Percentiles rank a stretch among this genome's conserved stretches.
phyloP scores from a whole-genome alignment of 805 yeast species.

The Millerozyma acaciae region DNA sequence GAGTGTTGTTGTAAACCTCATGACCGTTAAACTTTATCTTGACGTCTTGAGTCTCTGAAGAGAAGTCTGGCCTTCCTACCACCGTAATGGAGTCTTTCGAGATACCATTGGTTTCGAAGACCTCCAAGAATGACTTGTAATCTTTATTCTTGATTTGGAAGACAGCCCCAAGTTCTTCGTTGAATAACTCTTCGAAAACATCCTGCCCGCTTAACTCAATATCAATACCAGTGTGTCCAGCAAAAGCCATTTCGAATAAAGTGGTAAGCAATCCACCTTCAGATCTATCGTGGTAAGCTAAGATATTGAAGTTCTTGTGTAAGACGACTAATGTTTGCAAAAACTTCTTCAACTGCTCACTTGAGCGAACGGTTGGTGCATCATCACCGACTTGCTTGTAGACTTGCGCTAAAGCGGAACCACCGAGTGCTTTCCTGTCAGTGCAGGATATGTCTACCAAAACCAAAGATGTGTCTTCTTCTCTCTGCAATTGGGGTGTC shows the following conservation, averaged over 20 bases:
- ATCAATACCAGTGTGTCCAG: slow-evolving; percentile 82
- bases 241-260: slow-evolving; percentile 92
- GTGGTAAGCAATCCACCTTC: slow-evolving; percentile 94
- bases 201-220: slow-evolving; percentile 45
- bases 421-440: slow-evolving; percentile 64
- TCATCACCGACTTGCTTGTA: slow-evolving; percentile 80
- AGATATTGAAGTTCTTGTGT: slow-evolving; percentile 63
- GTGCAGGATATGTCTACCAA: slow-evolving; percentile 74
- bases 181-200: slow-evolving; percentile 61
- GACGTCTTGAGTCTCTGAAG: slow-evolving; percentile 42
- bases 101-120: slow-evolving; percentile 60
- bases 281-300: slow-evolving; percentile 91
- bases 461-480: slow-evolving; percentile 59
- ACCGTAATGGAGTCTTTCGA: slow-evolving; percentile 47
- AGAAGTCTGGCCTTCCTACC: slow-evolving; percentile 67
- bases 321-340: slow-evolving; percentile 65
- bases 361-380: slow-evolving; percentile 79
- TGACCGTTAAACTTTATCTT: slow-evolving; percentile 44
- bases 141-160: slow-evolving; percentile 72
- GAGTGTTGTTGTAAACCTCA: slow-evolving; percentile 46
- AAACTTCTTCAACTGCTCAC: slow-evolving; percentile 60
- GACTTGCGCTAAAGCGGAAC: slow-evolving; percentile 92
- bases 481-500: slow-evolving; percentile 77
- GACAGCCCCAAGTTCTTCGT: slow-evolving; percentile 94
- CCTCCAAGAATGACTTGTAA: slow-evolving; percentile 48